phyloP scores from a whole-genome alignment of 176 grass and related monocot genomes.

The Secale cereale region DNA sequence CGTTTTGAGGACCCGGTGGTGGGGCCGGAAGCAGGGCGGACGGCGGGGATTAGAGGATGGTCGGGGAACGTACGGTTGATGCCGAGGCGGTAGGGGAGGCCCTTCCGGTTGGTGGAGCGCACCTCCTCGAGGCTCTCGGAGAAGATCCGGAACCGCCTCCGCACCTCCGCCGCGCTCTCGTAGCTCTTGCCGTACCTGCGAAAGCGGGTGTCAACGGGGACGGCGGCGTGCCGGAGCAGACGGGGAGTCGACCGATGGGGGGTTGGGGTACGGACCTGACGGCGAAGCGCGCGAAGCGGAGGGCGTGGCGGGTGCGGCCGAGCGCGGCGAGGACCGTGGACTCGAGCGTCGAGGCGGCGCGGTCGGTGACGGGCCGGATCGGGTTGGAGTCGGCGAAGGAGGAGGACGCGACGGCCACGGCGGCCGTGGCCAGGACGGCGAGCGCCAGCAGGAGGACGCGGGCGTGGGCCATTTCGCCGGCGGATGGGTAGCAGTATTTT shows the following conservation, averaged over 20 bases:
- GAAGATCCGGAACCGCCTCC: conserved; percentile 70
- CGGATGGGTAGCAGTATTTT: not conserved
- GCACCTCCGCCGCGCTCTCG: conserved; percentile 63
- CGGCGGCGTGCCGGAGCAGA: not conserved
- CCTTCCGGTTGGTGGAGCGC: conserved; percentile 65
- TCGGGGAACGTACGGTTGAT: conserved; percentile 67
- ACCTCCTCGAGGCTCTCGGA: conserved; percentile 74
- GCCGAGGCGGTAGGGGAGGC: conserved; percentile 78
- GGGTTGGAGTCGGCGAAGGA: conserved; percentile 58
- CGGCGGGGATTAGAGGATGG: not conserved
- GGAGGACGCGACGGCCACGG: conserved; percentile 1
- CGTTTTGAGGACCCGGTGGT: not conserved
- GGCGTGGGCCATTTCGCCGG: conserved; percentile 51
- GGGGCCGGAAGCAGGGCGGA: not conserved
- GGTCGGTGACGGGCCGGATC: conserved; percentile 77
- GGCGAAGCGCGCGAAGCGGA: conserved; percentile 74
- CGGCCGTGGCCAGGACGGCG: conserved; percentile 24
- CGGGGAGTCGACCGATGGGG: too few relatives aligned
- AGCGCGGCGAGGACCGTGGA: conserved; percentile 62
- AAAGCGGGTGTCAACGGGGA: not conserved
- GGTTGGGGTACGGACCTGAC: conserved; percentile 33
- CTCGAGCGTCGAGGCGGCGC: conserved; percentile 58
- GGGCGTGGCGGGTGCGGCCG: conserved; percentile 63
- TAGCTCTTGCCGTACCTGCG: conserved; percentile 83
- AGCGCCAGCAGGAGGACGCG: conserved; percentile 31